phyloP scores from a whole-genome alignment of 495 filamentous ascomycete genomes.

The Haplographium delicatum region DNA sequence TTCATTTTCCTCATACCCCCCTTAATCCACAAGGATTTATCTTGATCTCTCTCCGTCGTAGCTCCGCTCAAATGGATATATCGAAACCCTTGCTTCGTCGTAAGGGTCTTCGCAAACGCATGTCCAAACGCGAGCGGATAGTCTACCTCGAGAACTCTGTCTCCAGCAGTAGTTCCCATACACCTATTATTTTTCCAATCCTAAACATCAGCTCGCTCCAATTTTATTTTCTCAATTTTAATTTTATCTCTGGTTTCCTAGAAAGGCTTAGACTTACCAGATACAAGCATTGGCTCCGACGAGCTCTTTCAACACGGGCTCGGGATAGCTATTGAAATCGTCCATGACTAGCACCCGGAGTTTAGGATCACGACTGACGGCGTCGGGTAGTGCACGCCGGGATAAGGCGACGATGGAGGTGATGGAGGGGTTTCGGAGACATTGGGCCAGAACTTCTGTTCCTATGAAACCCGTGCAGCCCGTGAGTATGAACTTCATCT shows the following conservation, averaged over 20 bases:
- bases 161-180: constrained; percentile 15
- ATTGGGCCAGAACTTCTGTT: constrained; percentile 12
- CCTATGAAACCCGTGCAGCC: constrained; percentile 17
- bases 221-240: constrained; percentile 2
- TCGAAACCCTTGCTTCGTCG: constrained; percentile 40
- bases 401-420: constrained; percentile 13
- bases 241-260: neutral
- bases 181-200: no score
- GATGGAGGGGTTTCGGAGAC: constrained; percentile 10
- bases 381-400: constrained; percentile 33
- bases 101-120: constrained; percentile 28
- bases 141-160: constrained; percentile 32
- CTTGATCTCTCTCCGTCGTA: constrained; percentile 41
- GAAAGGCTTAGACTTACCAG: constrained; percentile 35
- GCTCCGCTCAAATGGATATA: constrained; percentile 49
- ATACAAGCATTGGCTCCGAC: constrained; percentile 47
- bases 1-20: constrained; percentile 38
- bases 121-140: constrained; percentile 38
- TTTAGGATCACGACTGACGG: constrained; percentile 32
- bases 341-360: constrained; percentile 37
- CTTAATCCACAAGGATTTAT: constrained; percentile 37
- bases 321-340: constrained; percentile 42
- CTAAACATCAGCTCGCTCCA: neutral
- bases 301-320: constrained; percentile 33
- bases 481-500: constrained; percentile 15